A percentile compares a stretch with the other conserved stretches of the same genome.
Conservation (phyloP, 2,329 filamentous ascomycete genomes). For the Byssochlamys sp. region DNA sequence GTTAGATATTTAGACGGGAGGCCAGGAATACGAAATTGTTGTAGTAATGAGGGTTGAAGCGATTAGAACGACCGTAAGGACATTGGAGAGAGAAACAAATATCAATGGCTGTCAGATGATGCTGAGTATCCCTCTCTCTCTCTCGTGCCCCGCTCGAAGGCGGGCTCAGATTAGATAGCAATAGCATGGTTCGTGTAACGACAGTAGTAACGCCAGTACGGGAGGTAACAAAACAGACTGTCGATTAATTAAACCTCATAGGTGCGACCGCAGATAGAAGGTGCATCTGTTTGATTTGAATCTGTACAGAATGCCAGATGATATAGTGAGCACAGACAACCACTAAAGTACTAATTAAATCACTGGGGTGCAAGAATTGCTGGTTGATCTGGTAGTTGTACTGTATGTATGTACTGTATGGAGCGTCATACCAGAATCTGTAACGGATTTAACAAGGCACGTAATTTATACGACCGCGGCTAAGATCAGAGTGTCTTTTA, state of each 20-base stretch:
- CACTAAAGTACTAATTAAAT: no score
- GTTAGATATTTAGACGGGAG: neutral
- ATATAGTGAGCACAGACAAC: no score
- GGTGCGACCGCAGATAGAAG: no score
- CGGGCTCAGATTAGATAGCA: neutral
- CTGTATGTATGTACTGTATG: neutral
- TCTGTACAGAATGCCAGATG: no score
- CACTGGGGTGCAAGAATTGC: neutral
- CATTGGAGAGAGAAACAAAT: neutral
- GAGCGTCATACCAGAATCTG: neutral
- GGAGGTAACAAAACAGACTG: neutral
- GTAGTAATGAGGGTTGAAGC: neutral
- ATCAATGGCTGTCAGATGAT: neutral
- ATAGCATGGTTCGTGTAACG: neutral
- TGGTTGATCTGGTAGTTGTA: neutral
- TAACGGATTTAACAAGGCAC: neutral
- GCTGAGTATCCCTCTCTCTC: neutral
- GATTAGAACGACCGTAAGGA: neutral
- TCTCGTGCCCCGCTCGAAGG: neutral
- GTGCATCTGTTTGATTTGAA: no score
- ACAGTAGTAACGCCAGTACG: neutral
- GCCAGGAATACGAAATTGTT: neutral
- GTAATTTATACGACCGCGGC: neutral
- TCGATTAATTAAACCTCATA: no score
- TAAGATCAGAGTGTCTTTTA: neutral